Conservation (phyloP, 2,329 filamentous ascomycete genomes). For the Sphaerulina populicola region DNA sequence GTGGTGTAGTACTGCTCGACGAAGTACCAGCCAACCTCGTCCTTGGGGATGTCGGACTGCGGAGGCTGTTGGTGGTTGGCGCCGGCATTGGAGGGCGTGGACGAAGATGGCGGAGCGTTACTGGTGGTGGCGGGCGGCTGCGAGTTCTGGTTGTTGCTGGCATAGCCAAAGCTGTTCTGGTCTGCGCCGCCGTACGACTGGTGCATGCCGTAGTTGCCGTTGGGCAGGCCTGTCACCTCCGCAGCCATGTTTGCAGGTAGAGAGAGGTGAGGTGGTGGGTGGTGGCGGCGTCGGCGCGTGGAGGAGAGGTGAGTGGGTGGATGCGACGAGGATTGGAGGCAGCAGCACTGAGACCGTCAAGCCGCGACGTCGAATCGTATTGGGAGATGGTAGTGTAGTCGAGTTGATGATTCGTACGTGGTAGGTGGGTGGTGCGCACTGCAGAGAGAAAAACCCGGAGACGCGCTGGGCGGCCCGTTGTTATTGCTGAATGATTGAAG, state of each 20-base stretch:
- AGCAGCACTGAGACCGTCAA: neutral
- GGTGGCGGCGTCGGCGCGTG: constrained; percentile 3
- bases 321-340: neutral
- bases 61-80: constrained; percentile 12
- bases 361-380: constrained; percentile 2
- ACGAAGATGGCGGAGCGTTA: constrained; percentile 18
- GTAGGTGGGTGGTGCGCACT: neutral
- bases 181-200: constrained; percentile 34
- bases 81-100: constrained; percentile 21
- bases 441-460: constrained; percentile 1
- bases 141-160: constrained; percentile 27
- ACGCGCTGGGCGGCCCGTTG: no score
- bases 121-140: constrained; percentile 19
- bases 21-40: constrained; percentile 98
- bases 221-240: constrained; percentile 36
- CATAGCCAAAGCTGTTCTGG: constrained; percentile 28
- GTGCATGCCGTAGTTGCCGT: constrained; percentile 43
- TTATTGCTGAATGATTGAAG: no score
- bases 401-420: neutral
- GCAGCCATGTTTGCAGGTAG: constrained; percentile 33
- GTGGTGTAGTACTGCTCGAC: constrained; percentile 99
- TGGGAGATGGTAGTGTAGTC: neutral
- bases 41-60: constrained; percentile 55
- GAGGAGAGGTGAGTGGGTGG: neutral
- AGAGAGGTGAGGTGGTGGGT: neutral